A percentile compares a stretch with the other conserved stretches of the same genome.
These are phyloP conservation scores for Crithidia thermophila DNA, from an alignment of 208 protist genomes.

Conservation along the genomic window DNA sequence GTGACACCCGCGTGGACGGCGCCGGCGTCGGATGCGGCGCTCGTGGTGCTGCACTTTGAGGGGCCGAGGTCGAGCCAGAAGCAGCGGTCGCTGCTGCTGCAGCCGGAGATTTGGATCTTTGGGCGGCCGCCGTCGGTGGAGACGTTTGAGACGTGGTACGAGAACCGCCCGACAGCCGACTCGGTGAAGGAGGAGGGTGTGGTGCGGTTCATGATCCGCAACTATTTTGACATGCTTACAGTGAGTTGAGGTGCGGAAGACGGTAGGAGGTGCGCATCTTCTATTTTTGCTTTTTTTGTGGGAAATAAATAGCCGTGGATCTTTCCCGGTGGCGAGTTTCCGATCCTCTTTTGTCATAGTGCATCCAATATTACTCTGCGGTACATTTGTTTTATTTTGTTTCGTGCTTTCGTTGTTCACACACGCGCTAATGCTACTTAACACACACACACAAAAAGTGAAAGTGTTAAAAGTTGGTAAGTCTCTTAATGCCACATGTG, in stretches of 20 bases:
- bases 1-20: too few species aligned
- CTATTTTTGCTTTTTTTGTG: constrained; percentile 13
- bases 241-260: constrained; percentile 12
- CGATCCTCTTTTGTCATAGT: too few species aligned
- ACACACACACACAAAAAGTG: too few species aligned
- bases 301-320: too few species aligned
- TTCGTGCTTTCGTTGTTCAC: too few species aligned
- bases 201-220: constrained; percentile 70
- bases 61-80: constrained; percentile 65
- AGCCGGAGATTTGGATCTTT: constrained; percentile 77
- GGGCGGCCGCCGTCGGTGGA: constrained; percentile 62
- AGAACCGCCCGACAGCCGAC: constrained; percentile 63
- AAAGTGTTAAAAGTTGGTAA: too few species aligned
- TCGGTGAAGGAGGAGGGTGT: constrained; percentile 60
- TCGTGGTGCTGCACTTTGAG: constrained; percentile 89
- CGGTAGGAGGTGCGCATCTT: background rate
- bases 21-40: constrained; percentile 43
- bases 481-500: too few species aligned
- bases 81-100: constrained; percentile 70
- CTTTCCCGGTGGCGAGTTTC: too few species aligned
- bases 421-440: too few species aligned
- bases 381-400: too few species aligned
- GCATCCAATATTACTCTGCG: too few species aligned
- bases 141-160: constrained; percentile 69
- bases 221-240: constrained; percentile 80